These are phyloP conservation scores for Bisporella sp. DNA, from an alignment of 2,329 filamentous ascomycete genomes.

Conservation along the genomic window DNA sequence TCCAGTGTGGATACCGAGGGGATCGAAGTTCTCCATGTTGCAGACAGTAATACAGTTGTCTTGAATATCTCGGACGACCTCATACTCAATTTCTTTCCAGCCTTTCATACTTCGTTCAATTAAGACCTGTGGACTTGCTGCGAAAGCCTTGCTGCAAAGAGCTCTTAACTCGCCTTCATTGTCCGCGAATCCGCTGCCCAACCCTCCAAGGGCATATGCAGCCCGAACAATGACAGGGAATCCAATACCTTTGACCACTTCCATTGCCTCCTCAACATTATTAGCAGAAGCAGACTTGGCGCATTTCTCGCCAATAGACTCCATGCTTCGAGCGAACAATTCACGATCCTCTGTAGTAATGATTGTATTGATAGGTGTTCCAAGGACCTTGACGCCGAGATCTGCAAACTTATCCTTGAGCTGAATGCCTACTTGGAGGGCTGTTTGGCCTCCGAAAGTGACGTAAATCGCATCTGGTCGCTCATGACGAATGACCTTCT, in stretches of 20 bases:
- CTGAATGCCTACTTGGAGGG: slow-evolving; percentile 92
- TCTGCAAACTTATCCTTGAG: slow-evolving; percentile 94
- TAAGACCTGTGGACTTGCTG: slow-evolving; percentile 89
- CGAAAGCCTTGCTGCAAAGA: slow-evolving; percentile 90
- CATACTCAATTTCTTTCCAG: slow-evolving; percentile 99
- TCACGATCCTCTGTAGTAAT: slow-evolving; percentile 98
- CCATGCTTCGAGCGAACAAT: slow-evolving; percentile 96
- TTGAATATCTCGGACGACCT: slow-evolving; percentile 89
- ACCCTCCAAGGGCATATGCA: slow-evolving; percentile 88
- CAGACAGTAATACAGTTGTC: slow-evolving; percentile 99
- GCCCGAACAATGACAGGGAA: slow-evolving; percentile 97
- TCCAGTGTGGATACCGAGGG: slow-evolving; percentile 93
- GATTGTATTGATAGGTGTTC: slow-evolving; percentile 95
- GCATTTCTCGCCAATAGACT: slow-evolving; percentile 95
- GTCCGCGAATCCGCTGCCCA: slow-evolving; percentile 92
- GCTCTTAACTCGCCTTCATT: slow-evolving; percentile 76
- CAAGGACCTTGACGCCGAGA: slow-evolving; percentile 88
- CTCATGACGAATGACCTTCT: slow-evolving; percentile 94
- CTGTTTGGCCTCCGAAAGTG: slow-evolving; percentile 96
- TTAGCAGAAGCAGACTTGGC: slow-evolving; percentile 93
- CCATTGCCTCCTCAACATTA: slow-evolving; percentile 80
- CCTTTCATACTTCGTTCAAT: slow-evolving; percentile 99
- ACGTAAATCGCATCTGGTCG: slow-evolving; percentile 94
- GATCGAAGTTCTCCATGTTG: slow-evolving; percentile 99
- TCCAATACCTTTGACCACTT: slow-evolving; percentile 83